These are phyloP conservation scores for Tetrapisispora nanseiensis DNA, from an alignment of 805 yeast species.

Conservation along the genomic window DNA sequence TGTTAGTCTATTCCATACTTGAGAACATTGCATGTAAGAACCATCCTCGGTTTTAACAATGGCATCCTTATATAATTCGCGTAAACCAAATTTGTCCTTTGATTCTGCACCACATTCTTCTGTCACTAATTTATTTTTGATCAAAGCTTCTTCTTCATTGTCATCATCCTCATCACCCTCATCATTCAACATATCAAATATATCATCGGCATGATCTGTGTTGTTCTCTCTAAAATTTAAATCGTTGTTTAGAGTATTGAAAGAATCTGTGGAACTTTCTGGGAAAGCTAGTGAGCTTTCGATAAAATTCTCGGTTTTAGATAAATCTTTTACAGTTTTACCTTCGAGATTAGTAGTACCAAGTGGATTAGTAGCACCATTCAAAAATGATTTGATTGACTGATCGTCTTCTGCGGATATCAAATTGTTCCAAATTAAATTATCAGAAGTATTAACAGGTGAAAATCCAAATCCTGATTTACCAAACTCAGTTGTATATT, in stretches of 20 bases:
- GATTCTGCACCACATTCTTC: neutral
- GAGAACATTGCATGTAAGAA: constrained; percentile 49
- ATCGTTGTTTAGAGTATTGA: constrained; percentile 3
- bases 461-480: neutral
- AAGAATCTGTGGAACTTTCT: constrained; percentile 2
- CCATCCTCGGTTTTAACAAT: neutral
- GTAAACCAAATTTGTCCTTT: neutral
- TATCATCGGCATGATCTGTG: neutral
- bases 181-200: constrained; percentile 1
- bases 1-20: constrained; percentile 93
- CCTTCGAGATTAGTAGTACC: neutral
- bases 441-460: neutral
- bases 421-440: neutral
- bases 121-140: neutral
- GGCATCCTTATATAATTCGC: neutral
- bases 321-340: neutral
- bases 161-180: neutral
- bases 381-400: neutral
- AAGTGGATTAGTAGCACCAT: neutral
- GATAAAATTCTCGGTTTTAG: constrained; percentile 9
- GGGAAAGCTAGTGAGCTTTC: constrained; percentile 21
- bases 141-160: neutral
- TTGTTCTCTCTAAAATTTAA: constrained; percentile 9
- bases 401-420: neutral
- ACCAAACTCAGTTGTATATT: neutral